Base-by-base conservation (phyloP, 2,329 filamentous ascomycete genomes). In the Onygena corvina region DNA sequence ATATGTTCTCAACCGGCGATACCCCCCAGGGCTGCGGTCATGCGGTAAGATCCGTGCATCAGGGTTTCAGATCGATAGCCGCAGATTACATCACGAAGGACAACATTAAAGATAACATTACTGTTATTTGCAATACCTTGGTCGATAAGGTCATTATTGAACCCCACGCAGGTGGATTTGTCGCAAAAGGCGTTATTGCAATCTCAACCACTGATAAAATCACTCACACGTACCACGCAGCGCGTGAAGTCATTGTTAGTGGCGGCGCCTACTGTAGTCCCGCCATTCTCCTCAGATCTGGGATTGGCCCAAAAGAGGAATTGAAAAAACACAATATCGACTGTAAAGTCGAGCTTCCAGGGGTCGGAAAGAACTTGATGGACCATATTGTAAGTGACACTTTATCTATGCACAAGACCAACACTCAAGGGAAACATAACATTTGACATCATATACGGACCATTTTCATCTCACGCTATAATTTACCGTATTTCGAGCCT, bases 1-100 rank as follows among this genome's bases (percentile, higher is more conserved):
- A 81, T 53, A 79, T 81, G 74, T 80, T 80, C 57, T 71, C 71
- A 0, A 73, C 70, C 20, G 73, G 74, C 14, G 66, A 72, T 25
- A 70, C 69, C 16, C 61, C 75, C 1, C 71, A 77, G 47, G 76
- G 75, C 0, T 79, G 76, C 54, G 76, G 76, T 2, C 76, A 79
- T 59, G 73, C 62, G 1, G 67, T 72, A 9, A 65, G 76, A 53
- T 77, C 75, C 2, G 73, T 76, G 1, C 67, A 72, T 48, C 66
- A 74, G 47, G 76, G 76, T 0, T 60, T 72, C 14, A 67, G 76
- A 18, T 73, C 71, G 1, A 78, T 75, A 0, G 69, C 70, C 0
- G 75, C 75, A 9, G 75, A 79, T 57, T 79, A 75, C 47, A 64
- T 73, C 14, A 70, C 67, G 1, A 70, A 71, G 20, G 61, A 62